Base-by-base conservation (phyloP, 768 basidiomycete species). In the Gloeostereum incarnatum region DNA sequence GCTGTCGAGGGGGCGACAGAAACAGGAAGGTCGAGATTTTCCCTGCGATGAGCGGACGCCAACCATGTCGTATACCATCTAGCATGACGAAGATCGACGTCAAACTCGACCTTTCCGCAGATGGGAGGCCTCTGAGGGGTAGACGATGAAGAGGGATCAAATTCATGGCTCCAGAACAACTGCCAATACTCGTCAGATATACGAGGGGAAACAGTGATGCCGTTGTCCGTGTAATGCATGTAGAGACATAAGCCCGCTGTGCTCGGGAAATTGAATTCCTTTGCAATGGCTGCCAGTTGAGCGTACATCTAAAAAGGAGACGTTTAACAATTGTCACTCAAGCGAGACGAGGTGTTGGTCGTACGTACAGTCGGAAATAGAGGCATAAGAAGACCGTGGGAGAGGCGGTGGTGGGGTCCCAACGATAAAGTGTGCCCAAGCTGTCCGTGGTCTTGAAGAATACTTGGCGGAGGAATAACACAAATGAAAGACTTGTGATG, bases 61-160 rank as follows among this genome's bases (percentile, higher is more conserved):
- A 78, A 43, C 85, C 86, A 94, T 0, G 75, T 60, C 13, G 75
- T 61, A 48, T 78, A 85, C 90, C 90, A 93, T 20, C 75, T 69
- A 13, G 90, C 90, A 44, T 76, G 71, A 24, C 66, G 63, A 32
- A 73, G 43, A 59, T 93, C 90, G 32, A 93, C 72, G 57, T 93
- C 90, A 54, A 93, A 91, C 58, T 93, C 89, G 20, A 94, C 70
- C 20, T 72, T 78, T 4, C 86, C 91, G 31, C 74, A 68, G 40
- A 93, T 79, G 0, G 85, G 79, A 14, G 72, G 51, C 36, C 63
- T 65, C 17, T 55, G 53, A 18, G 52, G 46, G 42, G 62, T 43
- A 30, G 51, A 45, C 3, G 55, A 48, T 16, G 57, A 42, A 17
- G 61, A 56, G 26, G 65, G 45, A 22, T 78, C 73, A 30, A 76